A percentile compares a stretch with the other conserved stretches of the same genome.
These are phyloP conservation scores for Echinosophora koreensis DNA, from an alignment of 306 rosid genomes.

Conservation along the genomic window DNA sequence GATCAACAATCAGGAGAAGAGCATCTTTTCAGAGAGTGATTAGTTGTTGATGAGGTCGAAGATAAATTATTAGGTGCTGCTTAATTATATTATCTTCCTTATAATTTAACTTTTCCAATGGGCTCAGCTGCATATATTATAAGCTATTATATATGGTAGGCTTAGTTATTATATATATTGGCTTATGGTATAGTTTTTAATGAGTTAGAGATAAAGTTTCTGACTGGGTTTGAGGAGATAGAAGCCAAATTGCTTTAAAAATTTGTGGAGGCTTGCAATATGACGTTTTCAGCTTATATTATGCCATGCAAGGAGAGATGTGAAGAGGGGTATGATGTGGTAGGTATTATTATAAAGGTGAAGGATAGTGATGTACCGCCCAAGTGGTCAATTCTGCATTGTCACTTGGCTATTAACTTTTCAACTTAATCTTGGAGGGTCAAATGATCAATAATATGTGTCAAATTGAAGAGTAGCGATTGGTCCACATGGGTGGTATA, in stretches of 20 bases:
- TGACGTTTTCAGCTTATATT: slow-evolving; percentile 29
- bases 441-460: too few relatives aligned
- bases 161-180: background rate
- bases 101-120: background rate
- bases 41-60: background rate
- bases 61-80: background rate
- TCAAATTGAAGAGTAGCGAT: too few relatives aligned
- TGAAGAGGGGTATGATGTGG: background rate
- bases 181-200: background rate
- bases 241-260: slow-evolving; percentile 39
- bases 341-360: slow-evolving; percentile 1
- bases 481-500: too few relatives aligned
- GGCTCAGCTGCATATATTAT: background rate
- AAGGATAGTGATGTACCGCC: too few relatives aligned
- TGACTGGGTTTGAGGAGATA: slow-evolving; percentile 16
- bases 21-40: slow-evolving; percentile 64
- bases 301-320: background rate
- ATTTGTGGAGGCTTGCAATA: background rate
- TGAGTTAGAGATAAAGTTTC: slow-evolving; percentile 4
- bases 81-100: background rate
- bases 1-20: slow-evolving; percentile 85
- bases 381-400: too few relatives aligned
- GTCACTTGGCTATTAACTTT: too few relatives aligned
- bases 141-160: background rate
- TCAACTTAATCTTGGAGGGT: too few relatives aligned